Conservation (phyloP, 345 rosid species). For the Brassica napus region DNA sequence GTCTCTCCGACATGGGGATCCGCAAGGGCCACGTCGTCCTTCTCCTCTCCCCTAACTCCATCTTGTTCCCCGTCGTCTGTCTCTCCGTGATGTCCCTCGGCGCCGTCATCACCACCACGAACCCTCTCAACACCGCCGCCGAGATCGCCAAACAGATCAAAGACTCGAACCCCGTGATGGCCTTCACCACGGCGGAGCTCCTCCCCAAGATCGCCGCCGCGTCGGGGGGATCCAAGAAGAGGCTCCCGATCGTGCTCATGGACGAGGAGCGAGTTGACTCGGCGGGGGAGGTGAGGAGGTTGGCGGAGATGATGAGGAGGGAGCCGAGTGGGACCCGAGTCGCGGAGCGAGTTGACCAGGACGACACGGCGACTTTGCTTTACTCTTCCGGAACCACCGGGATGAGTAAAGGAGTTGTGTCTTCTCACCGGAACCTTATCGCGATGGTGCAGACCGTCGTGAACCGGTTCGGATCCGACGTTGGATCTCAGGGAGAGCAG, state of each 20-base stretch:
- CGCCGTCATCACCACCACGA: slow-evolving; percentile 88
- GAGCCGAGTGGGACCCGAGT: slow-evolving; percentile 45
- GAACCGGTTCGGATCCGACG: slow-evolving; percentile 48
- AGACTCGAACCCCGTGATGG: slow-evolving; percentile 71
- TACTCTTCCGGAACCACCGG: slow-evolving; percentile 96
- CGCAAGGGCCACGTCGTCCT: slow-evolving; percentile 82
- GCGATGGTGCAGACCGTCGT: slow-evolving; percentile 45
- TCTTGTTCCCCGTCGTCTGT: slow-evolving; percentile 82
- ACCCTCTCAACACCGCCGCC: slow-evolving; percentile 81
- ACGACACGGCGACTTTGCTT: slow-evolving; percentile 89
- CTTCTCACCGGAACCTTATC: slow-evolving; percentile 76
- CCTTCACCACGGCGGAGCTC: slow-evolving; percentile 64
- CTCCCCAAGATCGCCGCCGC: slow-evolving; percentile 56
- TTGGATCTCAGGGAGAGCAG: slow-evolving; percentile 49
- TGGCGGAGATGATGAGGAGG: slow-evolving; percentile 55
- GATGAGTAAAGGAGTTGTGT: slow-evolving; percentile 82
- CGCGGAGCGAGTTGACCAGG: slow-evolving; percentile 63
- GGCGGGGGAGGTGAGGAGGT: slow-evolving; percentile 26
- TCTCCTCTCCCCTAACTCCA: slow-evolving; percentile 87
- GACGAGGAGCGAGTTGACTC: slow-evolving; percentile 39
- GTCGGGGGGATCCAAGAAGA: neutral
- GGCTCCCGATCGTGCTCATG: slow-evolving; percentile 60
- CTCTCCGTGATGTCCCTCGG: slow-evolving; percentile 95
- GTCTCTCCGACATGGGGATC: slow-evolving; percentile 66
- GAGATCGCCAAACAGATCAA: slow-evolving; percentile 79